These are phyloP conservation scores for Albugo candida DNA, from an alignment of 352 stramenopile species.

Conservation along the genomic window DNA sequence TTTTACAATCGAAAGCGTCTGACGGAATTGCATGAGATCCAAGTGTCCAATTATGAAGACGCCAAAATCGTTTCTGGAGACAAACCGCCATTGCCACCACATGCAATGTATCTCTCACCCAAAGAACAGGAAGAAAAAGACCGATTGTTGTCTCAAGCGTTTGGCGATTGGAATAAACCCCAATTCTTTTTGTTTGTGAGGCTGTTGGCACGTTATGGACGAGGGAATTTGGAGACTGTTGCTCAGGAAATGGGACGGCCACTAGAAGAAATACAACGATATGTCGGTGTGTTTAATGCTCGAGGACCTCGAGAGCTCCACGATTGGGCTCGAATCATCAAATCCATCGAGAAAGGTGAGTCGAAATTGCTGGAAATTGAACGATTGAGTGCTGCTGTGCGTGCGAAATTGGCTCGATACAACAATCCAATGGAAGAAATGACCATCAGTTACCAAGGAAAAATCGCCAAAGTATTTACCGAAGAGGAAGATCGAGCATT, in stretches of 20 bases:
- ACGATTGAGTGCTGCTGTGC: slow-evolving; percentile 52
- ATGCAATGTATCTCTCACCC: slow-evolving; percentile 59
- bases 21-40: slow-evolving; percentile 64
- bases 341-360: slow-evolving; percentile 77
- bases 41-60: slow-evolving; percentile 57
- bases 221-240: slow-evolving; percentile 50
- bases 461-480: slow-evolving; percentile 85
- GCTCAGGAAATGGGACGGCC: slow-evolving; percentile 71
- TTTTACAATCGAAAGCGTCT: slow-evolving; percentile 71
- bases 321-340: slow-evolving; percentile 71
- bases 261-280: slow-evolving; percentile 49
- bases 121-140: slow-evolving; percentile 85
- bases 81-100: slow-evolving; percentile 46
- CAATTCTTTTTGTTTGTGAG: slow-evolving; percentile 79
- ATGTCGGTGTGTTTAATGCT: slow-evolving; percentile 40
- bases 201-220: slow-evolving; percentile 55
- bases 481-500: slow-evolving; percentile 97
- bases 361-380: slow-evolving; percentile 77
- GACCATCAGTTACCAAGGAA: slow-evolving; percentile 79
- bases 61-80: slow-evolving; percentile 47
- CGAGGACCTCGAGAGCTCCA: slow-evolving; percentile 50
- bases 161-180: slow-evolving; percentile 75
- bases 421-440: slow-evolving; percentile 74
- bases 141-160: slow-evolving; percentile 69
- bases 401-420: slow-evolving; percentile 55